A percentile compares a stretch with the other conserved stretches of the same genome.
phyloP scores from a whole-genome alignment of 2,329 filamentous ascomycete species.

The Alternaria rosae region DNA sequence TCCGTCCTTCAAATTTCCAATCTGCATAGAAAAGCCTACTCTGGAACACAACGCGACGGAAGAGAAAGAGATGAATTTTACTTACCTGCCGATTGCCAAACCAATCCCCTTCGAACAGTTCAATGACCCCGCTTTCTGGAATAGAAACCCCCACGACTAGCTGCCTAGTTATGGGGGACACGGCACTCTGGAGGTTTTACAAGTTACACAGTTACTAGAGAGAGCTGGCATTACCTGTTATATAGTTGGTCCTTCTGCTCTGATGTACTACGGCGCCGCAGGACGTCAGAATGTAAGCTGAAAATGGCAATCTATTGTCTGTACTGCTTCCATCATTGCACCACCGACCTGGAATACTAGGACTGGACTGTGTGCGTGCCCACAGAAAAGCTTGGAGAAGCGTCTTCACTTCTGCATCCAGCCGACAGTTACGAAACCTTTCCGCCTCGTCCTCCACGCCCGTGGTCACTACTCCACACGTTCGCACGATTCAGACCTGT shows the following conservation, averaged over 20 bases:
- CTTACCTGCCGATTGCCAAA: neutral
- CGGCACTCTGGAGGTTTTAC: neutral
- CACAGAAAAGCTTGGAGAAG: neutral
- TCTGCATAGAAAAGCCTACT: fast-evolving
- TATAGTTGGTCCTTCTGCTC: neutral
- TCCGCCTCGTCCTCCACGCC: neutral
- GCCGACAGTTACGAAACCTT: neutral
- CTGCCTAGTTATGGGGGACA: neutral
- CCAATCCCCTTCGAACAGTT: neutral
- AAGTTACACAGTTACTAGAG: neutral
- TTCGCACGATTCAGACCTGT: neutral
- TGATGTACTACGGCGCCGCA: neutral
- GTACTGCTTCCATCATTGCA: fast-evolving
- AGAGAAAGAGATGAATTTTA: neutral
- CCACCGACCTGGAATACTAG: neutral
- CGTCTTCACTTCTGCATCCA: neutral
- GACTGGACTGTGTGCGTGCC: neutral
- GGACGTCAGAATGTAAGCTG: neutral
- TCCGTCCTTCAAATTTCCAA: neutral
- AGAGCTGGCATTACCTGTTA: neutral
- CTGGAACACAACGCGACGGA: neutral
- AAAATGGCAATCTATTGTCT: fast-evolving
- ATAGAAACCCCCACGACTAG: neutral
- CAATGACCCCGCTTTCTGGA: neutral
- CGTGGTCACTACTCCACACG: neutral